These are phyloP conservation scores for Trichoderma asperelloides DNA, from an alignment of 495 filamentous ascomycete genomes.

Conservation along the genomic window DNA sequence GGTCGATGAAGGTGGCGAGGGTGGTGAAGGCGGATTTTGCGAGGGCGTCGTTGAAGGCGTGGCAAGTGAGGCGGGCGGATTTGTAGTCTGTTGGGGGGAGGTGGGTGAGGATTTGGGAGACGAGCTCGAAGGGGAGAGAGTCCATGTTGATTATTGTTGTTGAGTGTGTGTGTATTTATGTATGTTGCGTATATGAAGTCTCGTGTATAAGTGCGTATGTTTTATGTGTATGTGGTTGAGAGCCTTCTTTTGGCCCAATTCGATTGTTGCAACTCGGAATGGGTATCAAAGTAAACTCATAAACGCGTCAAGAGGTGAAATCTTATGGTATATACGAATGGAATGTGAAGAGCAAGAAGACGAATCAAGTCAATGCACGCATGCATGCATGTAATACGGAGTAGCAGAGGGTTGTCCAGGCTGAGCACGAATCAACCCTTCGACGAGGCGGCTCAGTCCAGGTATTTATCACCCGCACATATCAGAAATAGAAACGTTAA, in stretches of 20 bases:
- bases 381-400: too few relatives aligned
- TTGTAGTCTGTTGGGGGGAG: neutral
- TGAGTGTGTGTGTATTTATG: neutral
- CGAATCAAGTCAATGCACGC: too few relatives aligned
- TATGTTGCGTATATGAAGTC: neutral
- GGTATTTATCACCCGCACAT: too few relatives aligned
- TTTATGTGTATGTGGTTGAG: neutral
- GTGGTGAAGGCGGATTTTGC: conserved; percentile 3
- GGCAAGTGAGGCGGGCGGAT: conserved; percentile 5
- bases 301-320: too few relatives aligned
- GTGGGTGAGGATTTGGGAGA: conserved; percentile 10
- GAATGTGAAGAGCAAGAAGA: too few relatives aligned
- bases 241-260: neutral
- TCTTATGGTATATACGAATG: too few relatives aligned
- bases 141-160: conserved; percentile 12
- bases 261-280: neutral
- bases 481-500: too few relatives aligned
- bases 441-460: too few relatives aligned
- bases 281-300: too few relatives aligned
- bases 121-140: conserved; percentile 10
- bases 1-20: conserved; percentile 5
- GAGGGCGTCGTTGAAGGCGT: conserved; percentile 12
- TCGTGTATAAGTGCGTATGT: neutral
- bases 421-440: too few relatives aligned
- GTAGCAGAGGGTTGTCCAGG: too few relatives aligned